Conservation (phyloP, 768 basidiomycete genomes). For the Lactarius pseudohatsudake region DNA sequence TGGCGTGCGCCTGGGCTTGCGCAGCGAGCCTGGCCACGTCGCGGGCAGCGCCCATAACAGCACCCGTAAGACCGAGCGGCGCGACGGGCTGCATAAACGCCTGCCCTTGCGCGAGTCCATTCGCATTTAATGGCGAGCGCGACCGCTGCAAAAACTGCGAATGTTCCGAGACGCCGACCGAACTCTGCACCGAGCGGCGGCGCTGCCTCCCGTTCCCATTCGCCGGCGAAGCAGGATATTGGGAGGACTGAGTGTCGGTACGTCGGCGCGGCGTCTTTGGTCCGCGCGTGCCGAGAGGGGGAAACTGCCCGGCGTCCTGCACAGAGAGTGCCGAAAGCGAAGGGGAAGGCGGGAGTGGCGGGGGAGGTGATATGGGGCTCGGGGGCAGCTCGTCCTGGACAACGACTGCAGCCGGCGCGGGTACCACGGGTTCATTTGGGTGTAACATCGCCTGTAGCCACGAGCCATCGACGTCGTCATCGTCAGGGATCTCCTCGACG, state of each 20-base stretch:
- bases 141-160: constrained; percentile 14
- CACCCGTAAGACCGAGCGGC: neutral
- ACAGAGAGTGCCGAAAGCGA: neutral
- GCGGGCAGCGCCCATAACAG: neutral
- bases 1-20: neutral
- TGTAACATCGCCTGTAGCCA: constrained; percentile 23
- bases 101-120: neutral
- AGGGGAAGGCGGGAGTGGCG: neutral
- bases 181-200: neutral
- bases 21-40: constrained; percentile 7
- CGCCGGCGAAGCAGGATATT: neutral
- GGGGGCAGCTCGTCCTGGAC: neutral
- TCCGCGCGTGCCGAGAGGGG: constrained; percentile 3
- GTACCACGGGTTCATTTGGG: constrained; percentile 19
- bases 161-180: constrained; percentile 6
- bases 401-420: neutral
- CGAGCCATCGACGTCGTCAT: neutral
- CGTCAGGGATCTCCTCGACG: constrained; percentile 15
- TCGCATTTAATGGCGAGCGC: neutral
- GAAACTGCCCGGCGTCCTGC: neutral
- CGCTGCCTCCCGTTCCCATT: constrained; percentile 11
- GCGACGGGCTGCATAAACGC: neutral
- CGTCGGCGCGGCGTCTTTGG: neutral
- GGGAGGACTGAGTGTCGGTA: neutral
- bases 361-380: neutral